phyloP scores from a whole-genome alignment of 495 filamentous ascomycete genomes.

The Tuber magnatum region DNA sequence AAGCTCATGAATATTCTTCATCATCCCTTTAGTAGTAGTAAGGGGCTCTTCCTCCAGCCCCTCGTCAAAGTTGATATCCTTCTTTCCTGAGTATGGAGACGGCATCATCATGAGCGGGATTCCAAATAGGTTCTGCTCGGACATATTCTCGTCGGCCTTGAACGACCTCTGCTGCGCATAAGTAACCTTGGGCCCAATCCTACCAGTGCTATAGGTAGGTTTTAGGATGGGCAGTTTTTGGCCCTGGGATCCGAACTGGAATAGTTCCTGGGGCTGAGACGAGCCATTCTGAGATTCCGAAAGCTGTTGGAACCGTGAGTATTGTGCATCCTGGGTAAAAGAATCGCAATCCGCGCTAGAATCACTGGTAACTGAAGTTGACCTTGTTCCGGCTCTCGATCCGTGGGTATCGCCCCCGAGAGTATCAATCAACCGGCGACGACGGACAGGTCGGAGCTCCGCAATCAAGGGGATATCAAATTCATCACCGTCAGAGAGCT shows the following conservation, averaged over 20 bases:
- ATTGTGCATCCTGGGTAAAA: constrained; percentile 15
- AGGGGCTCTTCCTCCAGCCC: constrained; percentile 47
- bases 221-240: constrained; percentile 46
- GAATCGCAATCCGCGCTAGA: constrained; percentile 10
- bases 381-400: constrained; percentile 8
- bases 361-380: constrained; percentile 15
- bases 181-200: constrained; percentile 38
- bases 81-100: constrained; percentile 41
- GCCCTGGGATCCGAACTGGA: constrained; percentile 24
- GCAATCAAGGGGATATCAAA: constrained; percentile 7
- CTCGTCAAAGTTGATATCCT: constrained; percentile 45
- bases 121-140: constrained; percentile 36
- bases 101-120: constrained; percentile 33
- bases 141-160: constrained; percentile 33
- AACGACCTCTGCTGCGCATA: constrained; percentile 40
- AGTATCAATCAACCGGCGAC: constrained; percentile 52
- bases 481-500: neutral
- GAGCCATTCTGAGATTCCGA: constrained; percentile 14
- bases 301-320: neutral
- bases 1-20: constrained; percentile 84
- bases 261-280: neutral
- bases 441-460: constrained; percentile 33
- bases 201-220: constrained; percentile 45
- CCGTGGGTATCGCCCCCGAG: constrained; percentile 40
- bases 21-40: constrained; percentile 45